phyloP scores from a whole-genome alignment of 73 alveolate species.

The Paramecium pentaurelia region DNA sequence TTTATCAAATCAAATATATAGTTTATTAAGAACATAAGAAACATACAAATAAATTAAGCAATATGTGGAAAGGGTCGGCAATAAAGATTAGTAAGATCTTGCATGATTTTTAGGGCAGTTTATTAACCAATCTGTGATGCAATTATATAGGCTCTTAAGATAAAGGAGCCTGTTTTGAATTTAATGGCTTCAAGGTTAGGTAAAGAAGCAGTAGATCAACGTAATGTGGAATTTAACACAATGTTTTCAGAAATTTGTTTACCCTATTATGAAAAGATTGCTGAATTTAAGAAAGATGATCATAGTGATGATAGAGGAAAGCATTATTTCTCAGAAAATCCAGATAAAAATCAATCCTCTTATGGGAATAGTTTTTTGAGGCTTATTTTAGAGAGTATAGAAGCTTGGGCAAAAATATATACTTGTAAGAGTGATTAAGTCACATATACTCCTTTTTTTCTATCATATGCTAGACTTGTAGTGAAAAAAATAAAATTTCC shows the following conservation, averaged over 20 bases:
- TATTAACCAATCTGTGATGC: slow-evolving; percentile 10
- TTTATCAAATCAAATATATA: neutral
- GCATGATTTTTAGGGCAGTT: neutral
- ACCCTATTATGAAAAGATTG: neutral
- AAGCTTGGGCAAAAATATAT: neutral
- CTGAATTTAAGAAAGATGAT: neutral
- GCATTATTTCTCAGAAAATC: neutral
- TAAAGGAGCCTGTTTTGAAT: neutral
- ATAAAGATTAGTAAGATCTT: neutral
- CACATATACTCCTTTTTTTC: neutral
- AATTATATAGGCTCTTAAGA: neutral
- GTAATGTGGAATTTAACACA: neutral
- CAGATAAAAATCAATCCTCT: neutral
- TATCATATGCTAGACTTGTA: neutral
- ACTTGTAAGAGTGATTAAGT: neutral
- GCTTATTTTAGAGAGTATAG: neutral
- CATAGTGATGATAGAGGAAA: neutral
- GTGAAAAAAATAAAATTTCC: neutral
- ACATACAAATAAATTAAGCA: neutral
- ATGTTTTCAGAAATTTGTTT: neutral
- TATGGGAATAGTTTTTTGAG: neutral
- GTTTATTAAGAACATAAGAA: neutral
- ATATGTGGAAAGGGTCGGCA: neutral
- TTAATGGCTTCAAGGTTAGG: neutral
- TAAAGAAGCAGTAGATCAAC: neutral